Evolutionary conservation across 805 yeast species (phyloP).

Genomic region (Candida maltosa): DNA sequence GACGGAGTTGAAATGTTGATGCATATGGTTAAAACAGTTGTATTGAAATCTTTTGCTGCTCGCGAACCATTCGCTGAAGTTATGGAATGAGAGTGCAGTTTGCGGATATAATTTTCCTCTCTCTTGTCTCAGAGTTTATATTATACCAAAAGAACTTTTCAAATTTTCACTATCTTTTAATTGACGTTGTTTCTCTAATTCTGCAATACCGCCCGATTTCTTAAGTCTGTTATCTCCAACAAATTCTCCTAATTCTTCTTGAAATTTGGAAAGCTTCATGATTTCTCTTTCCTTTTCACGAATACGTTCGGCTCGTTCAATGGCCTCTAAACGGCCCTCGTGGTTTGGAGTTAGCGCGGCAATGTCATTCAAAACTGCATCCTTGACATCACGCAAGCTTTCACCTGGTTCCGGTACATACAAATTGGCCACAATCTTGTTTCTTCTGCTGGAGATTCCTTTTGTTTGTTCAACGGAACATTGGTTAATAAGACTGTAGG

Average conservation of each 20-base stretch:
- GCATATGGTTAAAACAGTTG: neutral
- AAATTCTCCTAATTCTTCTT: constrained; percentile 81
- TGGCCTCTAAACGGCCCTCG: constrained; percentile 81
- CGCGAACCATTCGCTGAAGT: neutral
- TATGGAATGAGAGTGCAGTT: neutral
- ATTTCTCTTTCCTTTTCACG: constrained; percentile 68
- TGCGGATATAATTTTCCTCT: too few relatives aligned
- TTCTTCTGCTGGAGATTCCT: constrained; percentile 42
- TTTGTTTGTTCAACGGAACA: constrained; percentile 78
- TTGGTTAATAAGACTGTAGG: constrained; percentile 75
- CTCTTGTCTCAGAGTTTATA: constrained; percentile 12
- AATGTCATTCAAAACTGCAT: constrained; percentile 80
- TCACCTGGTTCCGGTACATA: constrained; percentile 64
- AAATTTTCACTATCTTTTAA: constrained; percentile 70
- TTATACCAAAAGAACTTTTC: constrained; percentile 39
- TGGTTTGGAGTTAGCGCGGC: constrained; percentile 79
- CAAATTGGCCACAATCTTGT: constrained; percentile 35
- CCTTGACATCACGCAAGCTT: constrained; percentile 57
- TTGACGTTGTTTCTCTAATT: constrained; percentile 66
- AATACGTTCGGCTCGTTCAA: constrained; percentile 78
- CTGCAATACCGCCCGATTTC: constrained; percentile 87
- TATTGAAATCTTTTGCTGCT: neutral
- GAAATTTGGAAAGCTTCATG: constrained; percentile 60
- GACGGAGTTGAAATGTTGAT: neutral
- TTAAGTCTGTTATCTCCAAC: constrained; percentile 76